phyloP scores from a whole-genome alignment of 1,284 basidiomycete species.

The Xanthoconium separans region DNA sequence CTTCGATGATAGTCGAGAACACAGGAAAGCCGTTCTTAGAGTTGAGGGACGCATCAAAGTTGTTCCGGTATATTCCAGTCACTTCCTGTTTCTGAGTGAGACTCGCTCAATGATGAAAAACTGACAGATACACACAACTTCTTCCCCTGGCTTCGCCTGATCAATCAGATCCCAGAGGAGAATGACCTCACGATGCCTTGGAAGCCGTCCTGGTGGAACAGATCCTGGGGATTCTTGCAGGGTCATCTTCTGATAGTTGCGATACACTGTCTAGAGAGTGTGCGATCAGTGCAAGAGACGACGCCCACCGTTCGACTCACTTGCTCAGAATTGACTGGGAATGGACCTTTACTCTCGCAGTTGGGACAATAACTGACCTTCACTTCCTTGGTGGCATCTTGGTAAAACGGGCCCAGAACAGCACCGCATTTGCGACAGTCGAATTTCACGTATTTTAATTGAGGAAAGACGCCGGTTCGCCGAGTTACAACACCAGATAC shows the following conservation, averaged over 20 bases:
- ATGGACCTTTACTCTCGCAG: slow-evolving; percentile 94
- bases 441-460: slow-evolving; percentile 99
- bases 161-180: slow-evolving; percentile 98
- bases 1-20: slow-evolving; percentile 97
- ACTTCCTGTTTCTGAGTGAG: slow-evolving; percentile 65
- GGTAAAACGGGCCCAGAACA: slow-evolving; percentile 94
- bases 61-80: slow-evolving; percentile 97
- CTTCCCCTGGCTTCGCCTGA: slow-evolving; percentile 96
- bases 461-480: slow-evolving; percentile 95
- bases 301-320: slow-evolving; percentile 36
- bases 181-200: slow-evolving; percentile 95
- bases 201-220: slow-evolving; percentile 95
- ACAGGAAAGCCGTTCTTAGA: slow-evolving; percentile 99
- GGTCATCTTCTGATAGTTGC: slow-evolving; percentile 99
- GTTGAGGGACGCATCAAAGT: slow-evolving; percentile 97
- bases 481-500: slow-evolving; percentile 97
- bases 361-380: slow-evolving; percentile 93
- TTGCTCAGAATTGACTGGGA: slow-evolving; percentile 95
- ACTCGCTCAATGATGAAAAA: neutral
- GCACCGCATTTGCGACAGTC: slow-evolving; percentile 94
- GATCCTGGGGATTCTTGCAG: slow-evolving; percentile 98
- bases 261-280: slow-evolving; percentile 84
- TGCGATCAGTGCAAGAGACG: neutral
- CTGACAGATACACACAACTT: slow-evolving; percentile 67
- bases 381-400: slow-evolving; percentile 94